Evolutionary conservation across 2,329 filamentous ascomycete genomes (phyloP).

Genomic region (Penicillium sp.): DNA sequence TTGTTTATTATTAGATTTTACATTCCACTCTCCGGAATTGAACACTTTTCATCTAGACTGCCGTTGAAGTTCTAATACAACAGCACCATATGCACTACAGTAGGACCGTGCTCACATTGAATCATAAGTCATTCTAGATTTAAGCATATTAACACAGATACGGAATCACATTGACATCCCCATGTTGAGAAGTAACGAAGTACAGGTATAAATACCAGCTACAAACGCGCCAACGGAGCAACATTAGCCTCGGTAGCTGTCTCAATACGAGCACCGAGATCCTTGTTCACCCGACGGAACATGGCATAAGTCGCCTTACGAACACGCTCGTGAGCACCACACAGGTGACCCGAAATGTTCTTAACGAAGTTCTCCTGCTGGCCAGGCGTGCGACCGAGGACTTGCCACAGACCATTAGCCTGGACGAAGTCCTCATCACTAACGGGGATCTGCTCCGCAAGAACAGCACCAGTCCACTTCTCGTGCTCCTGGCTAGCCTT

Average conservation of each 20-base stretch:
- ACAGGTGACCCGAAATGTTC: constrained; percentile 60
- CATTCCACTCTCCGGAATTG: not conserved
- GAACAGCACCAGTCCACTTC: constrained; percentile 42
- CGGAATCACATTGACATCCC: not conserved
- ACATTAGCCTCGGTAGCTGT: constrained; percentile 50
- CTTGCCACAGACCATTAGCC: constrained; percentile 45
- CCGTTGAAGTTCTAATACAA: no score
- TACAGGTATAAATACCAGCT: constrained; percentile 4
- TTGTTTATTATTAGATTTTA: not conserved
- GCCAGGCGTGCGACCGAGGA: constrained; percentile 46
- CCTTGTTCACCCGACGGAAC: constrained; percentile 57
- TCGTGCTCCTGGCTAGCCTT: constrained; percentile 46
- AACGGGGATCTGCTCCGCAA: constrained; percentile 42
- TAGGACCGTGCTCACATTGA: not conserved
- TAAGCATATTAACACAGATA: not conserved
- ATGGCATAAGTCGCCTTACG: constrained; percentile 60
- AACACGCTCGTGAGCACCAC: constrained; percentile 54
- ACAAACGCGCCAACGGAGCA: constrained; percentile 27
- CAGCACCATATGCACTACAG: no score
- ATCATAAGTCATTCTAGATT: not conserved
- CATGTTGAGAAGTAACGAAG: not conserved
- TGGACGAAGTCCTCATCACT: constrained; percentile 48
- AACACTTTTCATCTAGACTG: not conserved
- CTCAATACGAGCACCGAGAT: constrained; percentile 54
- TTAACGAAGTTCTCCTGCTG: constrained; percentile 62